Conservation (phyloP, 2,329 filamentous ascomycete species). For the Fonsecaea pedrosoi region DNA sequence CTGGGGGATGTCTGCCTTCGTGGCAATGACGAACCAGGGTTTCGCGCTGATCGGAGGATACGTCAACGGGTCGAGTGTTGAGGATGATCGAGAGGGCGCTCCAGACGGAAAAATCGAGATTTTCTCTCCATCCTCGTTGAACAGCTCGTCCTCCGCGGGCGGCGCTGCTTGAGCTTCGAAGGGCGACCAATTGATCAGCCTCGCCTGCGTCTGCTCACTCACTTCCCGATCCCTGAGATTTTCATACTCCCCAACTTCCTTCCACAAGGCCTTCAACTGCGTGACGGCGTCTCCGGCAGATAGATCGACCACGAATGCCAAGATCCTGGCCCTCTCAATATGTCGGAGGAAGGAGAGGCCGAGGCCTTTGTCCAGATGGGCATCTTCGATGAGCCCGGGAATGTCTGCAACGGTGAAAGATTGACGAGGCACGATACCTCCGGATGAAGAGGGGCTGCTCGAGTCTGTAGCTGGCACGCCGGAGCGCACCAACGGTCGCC, state of each 20-base stretch:
- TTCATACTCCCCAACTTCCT: slow-evolving; percentile 87
- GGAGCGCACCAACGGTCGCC: slow-evolving; percentile 67
- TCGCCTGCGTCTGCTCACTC: slow-evolving; percentile 66
- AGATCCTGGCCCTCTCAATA: slow-evolving; percentile 88
- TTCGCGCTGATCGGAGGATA: slow-evolving; percentile 84
- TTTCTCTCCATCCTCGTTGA: slow-evolving; percentile 31
- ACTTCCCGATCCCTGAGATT: slow-evolving; percentile 76
- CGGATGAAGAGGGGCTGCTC: slow-evolving; percentile 6
- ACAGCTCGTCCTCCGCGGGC: slow-evolving; percentile 18
- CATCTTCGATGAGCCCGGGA: slow-evolving; percentile 88
- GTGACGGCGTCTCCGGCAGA: slow-evolving; percentile 77
- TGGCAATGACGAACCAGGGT: slow-evolving; percentile 95
- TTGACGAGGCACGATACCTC: slow-evolving; percentile 66
- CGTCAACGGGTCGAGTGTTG: slow-evolving; percentile 53
- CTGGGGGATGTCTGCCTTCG: slow-evolving; percentile 77
- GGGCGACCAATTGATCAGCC: slow-evolving; percentile 61
- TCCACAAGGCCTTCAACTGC: slow-evolving; percentile 84
- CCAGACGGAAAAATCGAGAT: slow-evolving; percentile 37
- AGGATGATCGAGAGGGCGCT: neutral
- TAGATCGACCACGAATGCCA: slow-evolving; percentile 93
- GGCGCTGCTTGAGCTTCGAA: slow-evolving; percentile 32
- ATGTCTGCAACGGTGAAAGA: slow-evolving; percentile 96
- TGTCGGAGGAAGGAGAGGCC: slow-evolving; percentile 92
- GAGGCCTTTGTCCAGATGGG: slow-evolving; percentile 88
- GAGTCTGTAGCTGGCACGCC: slow-evolving; percentile 40